Evolutionary conservation across 2,329 filamentous ascomycete species (phyloP).

Genomic region (Polychaeton citri): DNA sequence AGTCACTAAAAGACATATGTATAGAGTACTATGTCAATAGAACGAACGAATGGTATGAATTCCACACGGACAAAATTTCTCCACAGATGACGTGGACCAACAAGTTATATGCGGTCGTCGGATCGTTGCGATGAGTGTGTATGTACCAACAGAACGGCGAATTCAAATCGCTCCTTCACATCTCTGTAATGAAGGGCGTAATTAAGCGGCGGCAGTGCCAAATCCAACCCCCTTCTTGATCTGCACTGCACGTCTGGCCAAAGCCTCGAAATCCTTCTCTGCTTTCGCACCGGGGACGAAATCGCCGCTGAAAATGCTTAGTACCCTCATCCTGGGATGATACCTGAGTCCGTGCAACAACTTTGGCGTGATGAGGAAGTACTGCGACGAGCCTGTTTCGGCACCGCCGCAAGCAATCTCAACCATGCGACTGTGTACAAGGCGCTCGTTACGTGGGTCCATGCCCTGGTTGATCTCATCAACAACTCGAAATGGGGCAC

Average conservation of each 20-base stretch:
- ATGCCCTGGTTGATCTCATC: conserved; percentile 99
- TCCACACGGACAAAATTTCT: no score
- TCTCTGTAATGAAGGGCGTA: no score
- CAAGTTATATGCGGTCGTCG: no score
- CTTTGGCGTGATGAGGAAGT: conserved; percentile 97
- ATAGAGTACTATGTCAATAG: no score
- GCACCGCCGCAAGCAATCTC: conserved; percentile 64
- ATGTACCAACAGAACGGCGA: no score
- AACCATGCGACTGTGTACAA: conserved; percentile 96
- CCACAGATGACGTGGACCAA: no score
- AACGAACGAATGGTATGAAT: no score
- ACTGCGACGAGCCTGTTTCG: conserved; percentile 44
- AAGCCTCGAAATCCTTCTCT: conserved; percentile 27
- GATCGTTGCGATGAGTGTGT: no score
- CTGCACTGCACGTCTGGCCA: background rate
- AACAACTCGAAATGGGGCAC: conserved; percentile 91
- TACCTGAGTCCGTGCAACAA: conserved; percentile 75
- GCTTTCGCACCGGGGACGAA: conserved; percentile 31
- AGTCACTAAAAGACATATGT: no score
- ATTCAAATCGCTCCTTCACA: no score
- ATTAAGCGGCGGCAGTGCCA: no score
- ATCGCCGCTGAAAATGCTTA: conserved; percentile 88
- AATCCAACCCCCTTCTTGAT: background rate
- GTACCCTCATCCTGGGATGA: conserved; percentile 78
- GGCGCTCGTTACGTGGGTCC: conserved; percentile 95